Evolutionary conservation across 2,329 filamentous ascomycete species (phyloP).

Genomic region (Aspergillus brunneoviolaceus): DNA sequence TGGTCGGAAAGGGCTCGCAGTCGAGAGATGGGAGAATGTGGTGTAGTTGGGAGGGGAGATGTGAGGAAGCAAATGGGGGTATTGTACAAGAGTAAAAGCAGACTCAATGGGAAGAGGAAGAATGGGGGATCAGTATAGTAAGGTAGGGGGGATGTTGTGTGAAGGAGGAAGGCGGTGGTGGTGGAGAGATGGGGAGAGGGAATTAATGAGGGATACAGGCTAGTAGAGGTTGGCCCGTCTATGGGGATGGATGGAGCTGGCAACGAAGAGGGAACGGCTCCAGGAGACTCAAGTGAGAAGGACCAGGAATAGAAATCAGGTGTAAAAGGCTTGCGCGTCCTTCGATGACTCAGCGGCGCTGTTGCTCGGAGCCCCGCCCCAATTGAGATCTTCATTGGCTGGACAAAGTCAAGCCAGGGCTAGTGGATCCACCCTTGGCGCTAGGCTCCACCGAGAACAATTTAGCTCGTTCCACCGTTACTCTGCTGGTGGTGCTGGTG

Average conservation of each 20-base stretch:
- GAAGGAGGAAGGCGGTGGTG: neutral
- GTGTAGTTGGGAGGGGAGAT: neutral
- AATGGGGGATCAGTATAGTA: too few relatives aligned
- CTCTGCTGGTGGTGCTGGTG: too few relatives aligned
- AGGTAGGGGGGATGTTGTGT: neutral
- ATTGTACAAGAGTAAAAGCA: neutral
- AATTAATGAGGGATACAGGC: conserved; percentile 12
- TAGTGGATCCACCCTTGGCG: conserved; percentile 1
- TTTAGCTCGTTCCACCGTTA: neutral
- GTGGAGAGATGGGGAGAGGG: conserved; percentile 11
- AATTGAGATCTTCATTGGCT: neutral
- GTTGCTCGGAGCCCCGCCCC: neutral
- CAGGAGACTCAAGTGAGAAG: conserved; percentile 13
- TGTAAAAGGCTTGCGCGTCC: conserved; percentile 34
- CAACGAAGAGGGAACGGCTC: neutral
- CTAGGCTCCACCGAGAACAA: conserved; percentile 6
- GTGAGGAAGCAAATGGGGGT: neutral
- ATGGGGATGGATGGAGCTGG: neutral
- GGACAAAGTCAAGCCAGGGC: neutral
- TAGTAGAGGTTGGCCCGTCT: conserved; percentile 4
- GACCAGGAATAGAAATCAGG: conserved; percentile 26
- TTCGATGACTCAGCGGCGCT: conserved; percentile 29
- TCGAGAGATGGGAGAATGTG: neutral
- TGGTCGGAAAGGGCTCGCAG: neutral
- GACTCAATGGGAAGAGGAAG: neutral